Base-by-base conservation (phyloP, 768 basidiomycete species). In the Termitomyces sp. region DNA sequence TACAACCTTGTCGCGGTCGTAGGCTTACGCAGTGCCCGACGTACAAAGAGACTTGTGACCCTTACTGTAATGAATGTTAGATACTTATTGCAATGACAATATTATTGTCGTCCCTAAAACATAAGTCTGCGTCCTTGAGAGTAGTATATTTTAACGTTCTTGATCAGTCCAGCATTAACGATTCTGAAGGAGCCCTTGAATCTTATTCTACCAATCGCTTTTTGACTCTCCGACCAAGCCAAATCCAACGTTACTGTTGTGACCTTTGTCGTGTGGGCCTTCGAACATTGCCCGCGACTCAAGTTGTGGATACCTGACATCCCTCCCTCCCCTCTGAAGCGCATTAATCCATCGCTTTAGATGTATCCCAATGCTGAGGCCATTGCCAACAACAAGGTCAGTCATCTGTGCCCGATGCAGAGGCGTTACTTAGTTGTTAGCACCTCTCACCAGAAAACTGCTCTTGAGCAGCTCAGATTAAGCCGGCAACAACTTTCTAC, bases 191-290 rank as follows among this genome's bases (percentile, higher is more conserved):
- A 32, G 7, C 18, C 30, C 48, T 40, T 40, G 20, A 50, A 41
- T 14, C 23, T 6, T 32, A 23, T 50, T 38, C 60, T 47, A 18
- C 43, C 35, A 8, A 32, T 30, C 36, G 57, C 40, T 54, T 75
- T 72, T 82, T 82, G 78, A 81, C 79, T 81, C 80, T 81, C 81
- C 80, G 80, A 81, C 80, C 38, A 57, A 56, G 57, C 57, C 69
- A 64, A 61, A 59, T 48, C 62, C 55, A 58, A 62, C 51, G 50
- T 59, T 56, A 61, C 59, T 59, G 55, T 63, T 65, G 57, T 61
- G 55, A 62, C 60, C 43, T 66, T 69, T 66, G 67, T 66, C 36
- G 36, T 41, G 10, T 16, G 52, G 52, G 52, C 59, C 44, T 48
- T 58, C 55, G 62, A 50, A 58, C 61, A 55, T 60, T 60, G 48